Evolutionary conservation across 306 rosid species (phyloP), one percentile per base, ranked within the genome.

Genomic region (Vicia sativa): DNA sequence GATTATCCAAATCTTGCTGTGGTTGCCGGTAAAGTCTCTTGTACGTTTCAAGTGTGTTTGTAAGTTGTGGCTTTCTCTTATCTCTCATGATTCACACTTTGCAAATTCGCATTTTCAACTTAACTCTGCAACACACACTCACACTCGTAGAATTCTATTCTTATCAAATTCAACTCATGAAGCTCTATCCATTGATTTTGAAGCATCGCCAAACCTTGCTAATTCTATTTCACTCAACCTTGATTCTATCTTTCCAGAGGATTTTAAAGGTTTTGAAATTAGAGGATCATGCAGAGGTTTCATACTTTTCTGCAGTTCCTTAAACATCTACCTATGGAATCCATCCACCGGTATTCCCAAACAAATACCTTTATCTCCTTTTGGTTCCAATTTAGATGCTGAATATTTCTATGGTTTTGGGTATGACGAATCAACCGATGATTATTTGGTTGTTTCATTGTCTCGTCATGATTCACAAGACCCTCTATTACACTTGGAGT

Each of bases 21-120:
- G 43, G 31, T 23, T 61, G 3, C 69, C 62, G 1, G 62, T 60
- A 18, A 72, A 60, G 12, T 37, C 42, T 61, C 69, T 46, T 13
- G 1, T 38, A 0, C 43, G n/a, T 8, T 48, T 48, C 69, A 71
- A 15, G 25, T n/a, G 34, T 1, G 54, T 62, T 10, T 61, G n/a
- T 31, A 62, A 62, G 68, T 12, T 9, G 6, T 72, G 76, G 76
- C 26, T 23, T 0, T 21, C 42, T 6, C 70, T 62, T 0, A 62
- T 72, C 26, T 35, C 69, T 5, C 8, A 34, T 7, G 21, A 45
- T 45, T 8, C 52, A 8, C 21, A 45, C 0, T 45, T 45, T 45
- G 52, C 52, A 6, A 45, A 14, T 45, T 45, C 21, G 7, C 52
- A 45, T 45, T 45, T 45, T 45, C 9, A 45, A n/a, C 19, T 45